Conservation (phyloP, 805 yeast species). For the Zygoascus flipseniorum region DNA sequence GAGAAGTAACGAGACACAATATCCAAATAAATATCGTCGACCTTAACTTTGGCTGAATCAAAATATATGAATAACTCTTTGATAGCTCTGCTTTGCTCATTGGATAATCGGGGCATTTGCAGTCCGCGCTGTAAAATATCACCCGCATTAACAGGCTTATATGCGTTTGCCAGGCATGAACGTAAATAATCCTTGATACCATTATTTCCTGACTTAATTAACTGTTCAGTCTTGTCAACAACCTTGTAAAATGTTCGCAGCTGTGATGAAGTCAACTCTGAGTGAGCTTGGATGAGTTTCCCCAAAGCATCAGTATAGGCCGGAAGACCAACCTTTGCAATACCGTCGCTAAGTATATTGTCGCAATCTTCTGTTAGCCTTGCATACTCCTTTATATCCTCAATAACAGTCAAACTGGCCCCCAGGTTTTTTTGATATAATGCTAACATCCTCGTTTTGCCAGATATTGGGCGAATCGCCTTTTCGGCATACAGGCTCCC, state of each 20-base stretch:
- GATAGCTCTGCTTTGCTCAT: slow-evolving; percentile 27
- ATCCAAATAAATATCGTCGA: slow-evolving; percentile 17
- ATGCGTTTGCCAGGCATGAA: slow-evolving; percentile 33
- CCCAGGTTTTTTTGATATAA: slow-evolving; percentile 38
- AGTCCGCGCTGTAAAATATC: slow-evolving; percentile 32
- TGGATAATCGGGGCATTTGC: slow-evolving; percentile 25
- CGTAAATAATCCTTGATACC: slow-evolving; percentile 44
- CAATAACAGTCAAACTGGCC: slow-evolving; percentile 21
- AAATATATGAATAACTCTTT: slow-evolving; percentile 40
- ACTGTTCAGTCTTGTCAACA: slow-evolving; percentile 42
- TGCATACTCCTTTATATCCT: slow-evolving; percentile 33
- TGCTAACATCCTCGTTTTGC: slow-evolving; percentile 49
- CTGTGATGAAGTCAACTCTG: slow-evolving; percentile 19
- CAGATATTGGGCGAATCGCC: slow-evolving; percentile 64
- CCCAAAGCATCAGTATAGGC: slow-evolving; percentile 18
- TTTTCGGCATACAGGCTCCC: slow-evolving; percentile 49
- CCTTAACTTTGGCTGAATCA: slow-evolving; percentile 23
- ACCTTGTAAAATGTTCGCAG: slow-evolving; percentile 50
- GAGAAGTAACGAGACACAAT: slow-evolving; percentile 14
- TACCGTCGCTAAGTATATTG: slow-evolving; percentile 14
- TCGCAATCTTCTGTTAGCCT: slow-evolving; percentile 36
- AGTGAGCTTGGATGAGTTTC: slow-evolving; percentile 18
- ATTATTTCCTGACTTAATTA: slow-evolving; percentile 50
- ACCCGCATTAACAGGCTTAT: slow-evolving; percentile 39
- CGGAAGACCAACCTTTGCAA: slow-evolving; percentile 15